Percentiles rank a stretch among this genome's conserved stretches.
Conservation (phyloP, 169 alveolate species). For the Neospora caninum region DNA sequence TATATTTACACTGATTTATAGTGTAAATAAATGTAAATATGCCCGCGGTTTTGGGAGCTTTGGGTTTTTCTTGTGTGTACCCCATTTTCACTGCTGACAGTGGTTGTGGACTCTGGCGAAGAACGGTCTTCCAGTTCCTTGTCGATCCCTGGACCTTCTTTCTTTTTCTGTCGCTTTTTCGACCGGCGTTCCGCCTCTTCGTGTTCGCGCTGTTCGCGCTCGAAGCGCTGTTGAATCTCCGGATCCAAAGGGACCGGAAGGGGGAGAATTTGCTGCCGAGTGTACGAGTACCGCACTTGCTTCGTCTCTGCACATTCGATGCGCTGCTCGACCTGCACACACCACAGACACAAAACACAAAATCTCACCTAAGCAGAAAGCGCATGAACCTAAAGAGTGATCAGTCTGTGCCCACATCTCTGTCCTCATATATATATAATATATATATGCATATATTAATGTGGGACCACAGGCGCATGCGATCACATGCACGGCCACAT, state of each 20-base stretch:
- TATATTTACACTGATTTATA: too few species aligned
- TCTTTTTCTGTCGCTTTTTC: background rate
- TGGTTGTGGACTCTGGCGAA: background rate
- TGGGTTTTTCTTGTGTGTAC: background rate
- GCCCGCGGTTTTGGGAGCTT: too few species aligned
- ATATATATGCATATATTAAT: too few species aligned
- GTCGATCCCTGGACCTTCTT: background rate
- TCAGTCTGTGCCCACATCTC: too few species aligned
- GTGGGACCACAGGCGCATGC: too few species aligned
- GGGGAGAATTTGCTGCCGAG: conserved; percentile 56
- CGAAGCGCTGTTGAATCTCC: conserved; percentile 32
- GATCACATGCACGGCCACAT: too few species aligned
- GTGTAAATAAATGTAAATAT: too few species aligned
- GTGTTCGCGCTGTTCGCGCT: conserved; percentile 43
- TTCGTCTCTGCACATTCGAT: conserved; percentile 54
- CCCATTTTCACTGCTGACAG: background rate
- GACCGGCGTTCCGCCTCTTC: conserved; percentile 22
- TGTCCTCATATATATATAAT: too few species aligned
- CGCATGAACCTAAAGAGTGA: too few species aligned
- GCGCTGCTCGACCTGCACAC: conserved; percentile 61
- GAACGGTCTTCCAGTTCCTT: background rate
- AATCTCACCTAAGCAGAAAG: background rate
- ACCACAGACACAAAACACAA: background rate
- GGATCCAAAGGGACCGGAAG: conserved; percentile 59
- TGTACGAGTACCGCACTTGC: conserved; percentile 63